Evolutionary conservation across 2,329 filamentous ascomycete species (phyloP), one percentile per base, ranked within the genome.

Genomic region (Neofusicoccum cordaticola): DNA sequence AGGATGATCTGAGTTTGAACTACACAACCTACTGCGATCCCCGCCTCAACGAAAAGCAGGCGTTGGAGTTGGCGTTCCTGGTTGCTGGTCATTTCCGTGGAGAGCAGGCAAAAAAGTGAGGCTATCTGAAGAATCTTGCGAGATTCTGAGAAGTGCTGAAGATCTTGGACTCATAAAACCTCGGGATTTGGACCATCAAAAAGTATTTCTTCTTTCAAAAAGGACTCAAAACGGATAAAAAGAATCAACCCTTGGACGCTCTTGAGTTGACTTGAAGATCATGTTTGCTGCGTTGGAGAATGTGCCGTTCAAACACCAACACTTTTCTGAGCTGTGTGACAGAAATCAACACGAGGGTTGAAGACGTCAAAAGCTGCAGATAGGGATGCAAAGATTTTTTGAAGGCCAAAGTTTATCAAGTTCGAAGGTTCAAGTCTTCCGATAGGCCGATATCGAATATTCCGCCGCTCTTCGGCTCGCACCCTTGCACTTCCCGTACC

Each of bases 21-120:
- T 99, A 99, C 79, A 96, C 93, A 4, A 96, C 90, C 42, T 98
- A 94, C 82, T 99, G 95, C 77, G 95, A 99, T 76, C 95, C 95
- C 4, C 82, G 95, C 27, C 81, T 99, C 69, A 99, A 99, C 74
- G 95, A 98, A 84, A 97, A 98, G 81, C 95, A 99, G 82, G 93
- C 95, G 0, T 84, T 99, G 13, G 95, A 99, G 81, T 79, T 98
- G 75, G 93, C 95, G 0, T 99, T 99, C 77, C 79, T 98, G 72
- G 89, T 99, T 53, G 95, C 95, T 0, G 92, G 92, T 4, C 91
- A 93, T 73, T 95, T 87, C 72, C 79, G 86, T 12, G 81, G 83
- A 50, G 80, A 82, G 39, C 13, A 63, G 12, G 44, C 44, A 3
- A 31, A 5, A 4, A 37, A 27, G 42, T 58, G 53, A 58, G 41